Conservation (phyloP, 495 filamentous ascomycete genomes). For the Tuber borchii region DNA sequence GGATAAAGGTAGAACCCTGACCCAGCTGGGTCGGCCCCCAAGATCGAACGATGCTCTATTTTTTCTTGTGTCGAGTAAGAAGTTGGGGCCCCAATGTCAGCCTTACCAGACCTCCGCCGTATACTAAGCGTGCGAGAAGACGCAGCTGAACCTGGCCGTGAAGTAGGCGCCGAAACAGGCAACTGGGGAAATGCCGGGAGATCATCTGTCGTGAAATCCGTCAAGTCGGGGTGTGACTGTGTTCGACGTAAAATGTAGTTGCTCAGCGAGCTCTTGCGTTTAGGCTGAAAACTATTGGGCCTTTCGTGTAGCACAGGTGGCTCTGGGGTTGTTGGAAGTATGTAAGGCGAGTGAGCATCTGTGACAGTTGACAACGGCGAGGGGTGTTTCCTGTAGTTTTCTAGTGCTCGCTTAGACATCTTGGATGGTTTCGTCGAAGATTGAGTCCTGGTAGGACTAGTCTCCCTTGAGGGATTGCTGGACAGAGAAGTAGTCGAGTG, state of each 20-base stretch:
- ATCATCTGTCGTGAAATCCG: constrained; percentile 27
- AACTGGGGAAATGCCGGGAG: constrained; percentile 27
- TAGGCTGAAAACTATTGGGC: constrained; percentile 16
- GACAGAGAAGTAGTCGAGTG: constrained; percentile 4
- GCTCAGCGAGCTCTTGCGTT: constrained; percentile 23
- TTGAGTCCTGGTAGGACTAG: constrained; percentile 14
- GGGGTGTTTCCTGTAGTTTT: constrained; percentile 35
- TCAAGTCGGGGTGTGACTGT: constrained; percentile 33
- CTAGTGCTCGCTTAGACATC: constrained; percentile 21
- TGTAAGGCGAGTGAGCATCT: constrained; percentile 35
- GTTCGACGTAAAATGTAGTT: constrained; percentile 31
- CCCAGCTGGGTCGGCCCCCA: constrained; percentile 39
- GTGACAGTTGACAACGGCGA: constrained; percentile 36
- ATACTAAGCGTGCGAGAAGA: constrained; percentile 21
- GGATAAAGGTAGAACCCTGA: constrained; percentile 40
- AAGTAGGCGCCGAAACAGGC: constrained; percentile 17
- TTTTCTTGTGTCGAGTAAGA: constrained; percentile 34
- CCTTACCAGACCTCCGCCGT: constrained; percentile 23
- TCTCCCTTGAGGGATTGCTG: constrained; percentile 11
- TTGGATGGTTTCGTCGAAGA: constrained; percentile 11
- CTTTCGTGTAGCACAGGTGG: constrained; percentile 17
- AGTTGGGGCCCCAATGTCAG: constrained; percentile 12
- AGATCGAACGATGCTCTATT: constrained; percentile 36
- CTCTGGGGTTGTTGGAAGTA: constrained; percentile 16
- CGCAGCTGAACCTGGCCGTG: constrained; percentile 15